phyloP scores from a whole-genome alignment of 306 rosid species.

The Vicia sativa region DNA sequence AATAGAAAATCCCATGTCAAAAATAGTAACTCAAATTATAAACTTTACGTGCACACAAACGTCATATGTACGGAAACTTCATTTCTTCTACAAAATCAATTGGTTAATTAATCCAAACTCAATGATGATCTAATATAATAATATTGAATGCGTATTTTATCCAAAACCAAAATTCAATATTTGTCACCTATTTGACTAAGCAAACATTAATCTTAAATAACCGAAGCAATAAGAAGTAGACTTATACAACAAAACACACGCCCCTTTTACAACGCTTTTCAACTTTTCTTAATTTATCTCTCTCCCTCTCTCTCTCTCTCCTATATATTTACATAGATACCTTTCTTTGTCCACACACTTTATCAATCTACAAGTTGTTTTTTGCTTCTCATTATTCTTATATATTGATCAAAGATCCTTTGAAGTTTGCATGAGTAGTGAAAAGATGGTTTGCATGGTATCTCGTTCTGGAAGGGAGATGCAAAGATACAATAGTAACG shows the following conservation, averaged over 20 bases:
- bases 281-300: background rate
- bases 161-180: background rate
- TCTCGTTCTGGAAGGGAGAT: constrained; percentile 85
- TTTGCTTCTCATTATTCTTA: background rate
- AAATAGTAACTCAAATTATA: too few species aligned
- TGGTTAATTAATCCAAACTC: too few species aligned
- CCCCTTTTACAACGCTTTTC: too few species aligned
- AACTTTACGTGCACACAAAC: too few species aligned
- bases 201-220: background rate
- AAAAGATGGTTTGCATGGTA: constrained; percentile 64
- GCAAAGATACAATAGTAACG: constrained; percentile 74
- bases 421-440: background rate
- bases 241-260: too few species aligned
- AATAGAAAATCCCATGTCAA: too few species aligned
- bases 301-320: too few species aligned
- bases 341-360: background rate
- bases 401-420: background rate
- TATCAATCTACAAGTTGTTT: background rate
- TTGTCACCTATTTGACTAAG: background rate
- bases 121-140: background rate
- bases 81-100: background rate
- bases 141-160: background rate
- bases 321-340: background rate
- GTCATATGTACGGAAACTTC: too few species aligned
- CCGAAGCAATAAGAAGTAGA: too few species aligned